Conservation (phyloP, 208 protist species). For the Strigomonas culicis region DNA sequence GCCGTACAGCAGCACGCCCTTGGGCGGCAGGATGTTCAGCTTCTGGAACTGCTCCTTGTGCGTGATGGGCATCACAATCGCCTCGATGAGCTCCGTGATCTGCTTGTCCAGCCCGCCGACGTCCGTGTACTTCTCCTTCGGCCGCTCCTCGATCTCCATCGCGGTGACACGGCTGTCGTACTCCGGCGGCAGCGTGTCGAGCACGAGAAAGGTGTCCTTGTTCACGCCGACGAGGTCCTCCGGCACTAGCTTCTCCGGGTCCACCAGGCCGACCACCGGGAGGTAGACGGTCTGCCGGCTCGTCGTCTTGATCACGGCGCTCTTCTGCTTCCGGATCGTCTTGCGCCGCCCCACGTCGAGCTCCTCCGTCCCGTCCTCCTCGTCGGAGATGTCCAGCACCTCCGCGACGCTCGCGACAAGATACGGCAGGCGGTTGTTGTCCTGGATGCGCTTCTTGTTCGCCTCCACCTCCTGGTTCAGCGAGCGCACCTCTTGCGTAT, state of each 20-base stretch:
- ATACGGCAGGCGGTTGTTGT: conserved; percentile 87
- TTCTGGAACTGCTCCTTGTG: conserved; percentile 99
- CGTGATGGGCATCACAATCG: conserved; percentile 99
- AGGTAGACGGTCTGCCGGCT: conserved; percentile 99
- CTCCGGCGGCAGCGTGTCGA: conserved; percentile 99
- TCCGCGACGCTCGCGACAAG: conserved; percentile 85
- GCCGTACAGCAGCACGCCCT: conserved; percentile 99
- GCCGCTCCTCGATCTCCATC: conserved; percentile 99
- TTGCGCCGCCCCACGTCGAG: conserved; percentile 63
- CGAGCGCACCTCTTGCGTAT: conserved; percentile 41
- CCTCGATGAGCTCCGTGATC: conserved; percentile 99
- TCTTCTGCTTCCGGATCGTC: conserved; percentile 89
- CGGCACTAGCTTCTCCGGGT: conserved; percentile 94
- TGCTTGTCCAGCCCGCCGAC: conserved; percentile 99
- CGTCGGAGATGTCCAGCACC: conserved; percentile 76
- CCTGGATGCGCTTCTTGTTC: conserved; percentile 62
- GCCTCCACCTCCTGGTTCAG: conserved; percentile 64
- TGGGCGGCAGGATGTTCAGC: conserved; percentile 99
- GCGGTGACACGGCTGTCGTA: conserved; percentile 99
- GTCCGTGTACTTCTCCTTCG: conserved; percentile 98
- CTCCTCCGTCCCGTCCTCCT: conserved; percentile 71
- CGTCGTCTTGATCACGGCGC: conserved; percentile 99
- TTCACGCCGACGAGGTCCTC: conserved; percentile 99
- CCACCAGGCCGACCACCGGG: conserved; percentile 99
- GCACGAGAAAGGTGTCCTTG: conserved; percentile 99